These are phyloP conservation scores for Dendrobium catenatum DNA, from an alignment of 106 monocot genomes.

Conservation along the genomic window DNA sequence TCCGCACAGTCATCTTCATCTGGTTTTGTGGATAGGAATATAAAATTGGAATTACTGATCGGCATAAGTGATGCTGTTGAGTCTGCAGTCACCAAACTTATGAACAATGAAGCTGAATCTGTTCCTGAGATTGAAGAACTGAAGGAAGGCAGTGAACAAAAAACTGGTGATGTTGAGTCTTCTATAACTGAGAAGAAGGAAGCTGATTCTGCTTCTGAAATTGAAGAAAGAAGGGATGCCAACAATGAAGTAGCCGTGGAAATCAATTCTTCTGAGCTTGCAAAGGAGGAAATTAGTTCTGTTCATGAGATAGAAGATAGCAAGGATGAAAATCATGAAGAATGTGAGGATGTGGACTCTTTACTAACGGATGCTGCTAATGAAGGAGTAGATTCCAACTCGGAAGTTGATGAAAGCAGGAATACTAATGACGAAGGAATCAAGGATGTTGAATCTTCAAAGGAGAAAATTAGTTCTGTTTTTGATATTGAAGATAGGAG, in stretches of 20 bases:
- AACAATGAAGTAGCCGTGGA: background rate
- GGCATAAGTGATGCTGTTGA: background rate
- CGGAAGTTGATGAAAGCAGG: background rate
- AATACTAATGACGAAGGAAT: background rate
- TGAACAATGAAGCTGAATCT: background rate
- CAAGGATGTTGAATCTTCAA: background rate
- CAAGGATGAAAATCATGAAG: background rate
- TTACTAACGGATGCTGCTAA: background rate
- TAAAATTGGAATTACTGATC: background rate
- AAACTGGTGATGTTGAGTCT: background rate
- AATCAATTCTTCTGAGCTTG: background rate
- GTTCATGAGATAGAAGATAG: background rate
- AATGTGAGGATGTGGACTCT: slow-evolving; percentile 1
- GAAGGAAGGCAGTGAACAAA: background rate
- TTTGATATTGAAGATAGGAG: background rate
- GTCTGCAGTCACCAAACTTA: background rate
- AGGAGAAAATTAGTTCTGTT: background rate
- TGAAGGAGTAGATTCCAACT: background rate
- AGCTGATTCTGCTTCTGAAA: slow-evolving; percentile 1
- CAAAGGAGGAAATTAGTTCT: slow-evolving; percentile 1
- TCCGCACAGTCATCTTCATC: background rate
- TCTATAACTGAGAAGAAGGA: background rate
- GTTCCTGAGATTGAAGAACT: slow-evolving; percentile 3
- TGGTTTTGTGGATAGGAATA: no score
- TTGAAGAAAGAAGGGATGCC: background rate